phyloP scores from a whole-genome alignment of 2,329 filamentous ascomycete genomes.

The Fusarium lyarnte region DNA sequence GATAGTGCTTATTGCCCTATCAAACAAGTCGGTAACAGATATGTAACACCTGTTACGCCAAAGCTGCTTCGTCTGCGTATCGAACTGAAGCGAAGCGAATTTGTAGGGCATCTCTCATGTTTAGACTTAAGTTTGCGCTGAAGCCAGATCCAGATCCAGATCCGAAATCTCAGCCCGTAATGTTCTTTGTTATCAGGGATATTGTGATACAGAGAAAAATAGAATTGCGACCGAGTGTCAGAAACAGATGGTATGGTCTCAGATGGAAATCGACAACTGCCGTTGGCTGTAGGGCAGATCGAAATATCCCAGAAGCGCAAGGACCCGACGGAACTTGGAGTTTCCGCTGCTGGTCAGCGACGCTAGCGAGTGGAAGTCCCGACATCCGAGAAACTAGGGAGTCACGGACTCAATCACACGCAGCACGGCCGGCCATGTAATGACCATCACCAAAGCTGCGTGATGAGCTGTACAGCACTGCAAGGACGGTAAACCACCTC shows the following conservation, averaged over 20 bases:
- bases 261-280: conserved; percentile 20
- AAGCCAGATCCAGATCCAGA: not conserved
- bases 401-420: not conserved
- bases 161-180: not conserved
- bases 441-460: not conserved
- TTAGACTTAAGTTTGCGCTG: conserved; percentile 3
- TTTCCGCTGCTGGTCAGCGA: conserved; percentile 34
- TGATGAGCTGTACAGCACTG: not conserved
- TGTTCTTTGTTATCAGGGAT: not conserved
- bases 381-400: conserved; percentile 38
- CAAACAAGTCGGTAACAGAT: not conserved
- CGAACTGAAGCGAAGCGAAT: conserved; percentile 1
- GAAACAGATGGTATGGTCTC: conserved; percentile 13
- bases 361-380: conserved; percentile 41
- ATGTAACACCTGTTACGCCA: conserved; percentile 20
- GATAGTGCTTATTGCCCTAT: not conserved
- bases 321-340: conserved; percentile 30
- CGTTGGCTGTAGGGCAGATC: conserved; percentile 24
- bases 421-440: not conserved
- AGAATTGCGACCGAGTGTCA: not conserved
- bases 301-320: conserved; percentile 21
- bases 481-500: not conserved
- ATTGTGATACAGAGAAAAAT: not conserved
- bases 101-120: not conserved
- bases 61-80: conserved; percentile 15